These are phyloP conservation scores for Lobosporangium transversale DNA, from an alignment of 192 early-diverging fungal genomes.

Conservation along the genomic window DNA sequence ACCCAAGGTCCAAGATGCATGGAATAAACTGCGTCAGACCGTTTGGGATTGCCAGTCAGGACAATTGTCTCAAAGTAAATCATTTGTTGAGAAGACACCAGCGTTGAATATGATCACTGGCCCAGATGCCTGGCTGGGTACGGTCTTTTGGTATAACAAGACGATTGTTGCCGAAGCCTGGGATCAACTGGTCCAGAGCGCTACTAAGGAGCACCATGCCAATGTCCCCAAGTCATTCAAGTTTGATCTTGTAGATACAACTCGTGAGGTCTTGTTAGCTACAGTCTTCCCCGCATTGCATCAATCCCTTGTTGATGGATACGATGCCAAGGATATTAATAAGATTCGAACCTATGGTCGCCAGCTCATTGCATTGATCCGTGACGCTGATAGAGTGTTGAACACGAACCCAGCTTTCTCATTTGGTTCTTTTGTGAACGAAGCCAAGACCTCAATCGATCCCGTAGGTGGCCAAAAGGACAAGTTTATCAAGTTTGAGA, in stretches of 20 bases:
- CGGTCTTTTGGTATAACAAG: conserved; percentile 33
- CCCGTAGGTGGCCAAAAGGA: conserved; percentile 1
- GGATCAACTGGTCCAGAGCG: conserved; percentile 18
- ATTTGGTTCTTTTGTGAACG: conserved; percentile 18
- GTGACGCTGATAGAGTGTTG: conserved; percentile 19
- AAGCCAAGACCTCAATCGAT: conserved; percentile 25
- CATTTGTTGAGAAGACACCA: conserved; percentile 41
- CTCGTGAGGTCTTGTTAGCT: conserved; percentile 34
- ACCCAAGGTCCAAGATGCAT: conserved; percentile 18
- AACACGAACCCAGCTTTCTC: conserved; percentile 22
- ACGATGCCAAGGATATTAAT: conserved; percentile 12
- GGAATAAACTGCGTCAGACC: conserved; percentile 22
- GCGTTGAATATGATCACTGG: conserved; percentile 24
- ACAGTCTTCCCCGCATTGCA: conserved; percentile 27
- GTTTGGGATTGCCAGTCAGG: conserved; percentile 21
- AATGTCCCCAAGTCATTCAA: conserved; percentile 20
- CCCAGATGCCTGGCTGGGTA: conserved; percentile 26
- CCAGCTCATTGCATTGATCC: conserved; percentile 15
- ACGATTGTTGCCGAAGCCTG: conserved; percentile 36
- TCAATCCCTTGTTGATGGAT: conserved; percentile 17
- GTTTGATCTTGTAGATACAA: conserved; percentile 45
- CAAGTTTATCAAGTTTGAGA: neutral
- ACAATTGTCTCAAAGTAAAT: conserved; percentile 24
- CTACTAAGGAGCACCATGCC: neutral
- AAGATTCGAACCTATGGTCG: conserved; percentile 23